Evolutionary conservation across 1,284 basidiomycete genomes (phyloP).

Genomic region (Ceratobasidium sp.): DNA sequence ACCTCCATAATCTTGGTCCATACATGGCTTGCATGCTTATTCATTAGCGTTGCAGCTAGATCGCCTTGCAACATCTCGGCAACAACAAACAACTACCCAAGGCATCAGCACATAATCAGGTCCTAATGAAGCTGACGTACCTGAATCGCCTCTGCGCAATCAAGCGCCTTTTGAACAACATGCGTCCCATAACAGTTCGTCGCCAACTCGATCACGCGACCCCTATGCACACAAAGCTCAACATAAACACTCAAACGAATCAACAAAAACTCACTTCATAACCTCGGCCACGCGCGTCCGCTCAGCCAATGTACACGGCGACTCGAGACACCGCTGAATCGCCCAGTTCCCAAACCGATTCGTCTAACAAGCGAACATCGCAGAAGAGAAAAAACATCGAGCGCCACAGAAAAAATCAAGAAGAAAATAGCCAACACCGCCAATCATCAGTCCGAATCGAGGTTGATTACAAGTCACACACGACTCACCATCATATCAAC

Average conservation of each 20-base stretch:
- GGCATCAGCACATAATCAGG: neutral
- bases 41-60: slow-evolving; percentile 83
- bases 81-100: slow-evolving; percentile 72
- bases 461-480: neutral
- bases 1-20: slow-evolving; percentile 79
- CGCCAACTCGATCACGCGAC: slow-evolving; percentile 83
- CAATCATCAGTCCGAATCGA: neutral
- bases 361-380: slow-evolving; percentile 58
- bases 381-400: no score
- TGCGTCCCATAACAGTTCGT: slow-evolving; percentile 90
- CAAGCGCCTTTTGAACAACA: slow-evolving; percentile 86
- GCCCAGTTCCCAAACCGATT: slow-evolving; percentile 83
- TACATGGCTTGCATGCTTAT: slow-evolving; percentile 88
- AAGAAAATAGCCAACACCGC: slow-evolving; percentile 58
- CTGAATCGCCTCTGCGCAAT: slow-evolving; percentile 86
- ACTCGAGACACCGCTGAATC: slow-evolving; percentile 86
- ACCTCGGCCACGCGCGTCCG: slow-evolving; percentile 81
- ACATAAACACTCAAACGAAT: slow-evolving; percentile 3
- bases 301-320: slow-evolving; percentile 75
- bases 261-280: slow-evolving; percentile 73
- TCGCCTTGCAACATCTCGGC: slow-evolving; percentile 83
- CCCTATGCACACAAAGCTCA: slow-evolving; percentile 61
- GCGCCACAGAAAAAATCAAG: no score
- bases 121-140: slow-evolving; percentile 41
- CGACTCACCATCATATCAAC: slow-evolving; percentile 91